Base-by-base conservation (phyloP, 371 early-diverging fungal species). In the Rhizomucor miehei region DNA sequence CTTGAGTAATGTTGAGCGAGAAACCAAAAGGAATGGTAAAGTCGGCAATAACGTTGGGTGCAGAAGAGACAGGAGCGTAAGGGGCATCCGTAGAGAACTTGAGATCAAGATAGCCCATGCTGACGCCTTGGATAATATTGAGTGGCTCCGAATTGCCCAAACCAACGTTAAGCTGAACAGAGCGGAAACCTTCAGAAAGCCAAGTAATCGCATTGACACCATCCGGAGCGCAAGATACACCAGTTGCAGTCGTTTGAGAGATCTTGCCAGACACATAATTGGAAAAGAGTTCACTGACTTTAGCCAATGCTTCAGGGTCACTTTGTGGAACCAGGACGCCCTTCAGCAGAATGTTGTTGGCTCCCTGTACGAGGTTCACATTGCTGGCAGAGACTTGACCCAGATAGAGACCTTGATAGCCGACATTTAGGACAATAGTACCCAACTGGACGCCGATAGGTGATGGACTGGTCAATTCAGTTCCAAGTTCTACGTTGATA, bases 371-470 rank as follows among this genome's bases (percentile, higher is more conserved):
- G 17, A 82, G 62, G 12, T 64, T 63, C 8, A 78, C 75, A 50
- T 65, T 67, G 14, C 56, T 61, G 21, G 77, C 69, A 43, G 51
- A 48, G 36, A 82, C 78, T 14, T 62, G 70, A 39, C 83, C 83
- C 23, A 82, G 63, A 13, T 55, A 37, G 16, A 75, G 71, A 19
- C 69, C 72, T 37, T 77, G 60, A 56, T 65, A 77, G 5, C 58
- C 57, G 45, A 82, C 73, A 3, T 56, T 62, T 47, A 82, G 65
- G 17, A 62, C 57, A 51, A 82, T 68, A 3, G 75, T 76, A 44
- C 83, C 83, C 8, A 82, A 69, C 21, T 73, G 55, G 1, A 82
- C 71, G 53, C 78, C 76, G 50, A 82, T 71, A 38, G 83, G 77
- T n/a, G 79, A 79, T 29, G 79, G 79, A 53, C 78, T 79, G 59